Evolutionary conservation across 257 asterid species (phyloP).

Genomic region (Scutellaria baicalensis): DNA sequence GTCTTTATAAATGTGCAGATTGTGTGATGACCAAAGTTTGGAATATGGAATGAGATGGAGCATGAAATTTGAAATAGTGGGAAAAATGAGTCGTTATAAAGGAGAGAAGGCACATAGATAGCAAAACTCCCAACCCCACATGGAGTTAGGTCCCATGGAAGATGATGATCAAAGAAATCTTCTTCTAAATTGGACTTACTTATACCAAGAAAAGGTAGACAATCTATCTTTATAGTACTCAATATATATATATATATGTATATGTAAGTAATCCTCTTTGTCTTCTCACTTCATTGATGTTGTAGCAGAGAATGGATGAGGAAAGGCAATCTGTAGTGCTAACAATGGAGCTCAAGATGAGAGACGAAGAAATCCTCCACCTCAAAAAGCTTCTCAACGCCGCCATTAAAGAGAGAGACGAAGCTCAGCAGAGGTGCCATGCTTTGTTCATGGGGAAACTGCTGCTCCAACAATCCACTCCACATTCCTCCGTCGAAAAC

Average conservation of each 20-base stretch:
- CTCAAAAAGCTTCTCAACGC: conserved; percentile 38
- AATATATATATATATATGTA: too few relatives aligned
- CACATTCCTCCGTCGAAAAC: conserved; percentile 42
- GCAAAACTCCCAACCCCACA: background rate
- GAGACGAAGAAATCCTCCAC: conserved; percentile 50
- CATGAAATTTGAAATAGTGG: too few relatives aligned
- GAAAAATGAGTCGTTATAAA: conserved; percentile 15
- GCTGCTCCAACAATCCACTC: conserved; percentile 43
- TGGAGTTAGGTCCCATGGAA: conserved; percentile 30
- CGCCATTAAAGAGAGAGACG: conserved; percentile 49
- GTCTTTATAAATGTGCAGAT: too few relatives aligned
- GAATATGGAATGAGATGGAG: too few relatives aligned
- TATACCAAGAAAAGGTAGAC: conserved; percentile 62
- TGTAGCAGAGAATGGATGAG: conserved; percentile 65
- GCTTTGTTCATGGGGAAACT: conserved; percentile 26
- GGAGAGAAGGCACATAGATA: conserved; percentile 14
- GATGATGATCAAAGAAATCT: conserved; percentile 42
- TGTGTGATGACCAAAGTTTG: too few relatives aligned
- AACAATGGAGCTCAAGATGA: conserved; percentile 51
- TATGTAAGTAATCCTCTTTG: too few relatives aligned
- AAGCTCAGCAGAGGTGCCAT: conserved; percentile 51
- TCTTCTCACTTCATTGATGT: too few relatives aligned
- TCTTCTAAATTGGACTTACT: conserved; percentile 46
- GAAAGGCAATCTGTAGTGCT: conserved; percentile 40
- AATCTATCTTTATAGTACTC: too few relatives aligned